Conservation (phyloP, 371 early-diverging fungal species). For the Saksenaea vasiformis region DNA sequence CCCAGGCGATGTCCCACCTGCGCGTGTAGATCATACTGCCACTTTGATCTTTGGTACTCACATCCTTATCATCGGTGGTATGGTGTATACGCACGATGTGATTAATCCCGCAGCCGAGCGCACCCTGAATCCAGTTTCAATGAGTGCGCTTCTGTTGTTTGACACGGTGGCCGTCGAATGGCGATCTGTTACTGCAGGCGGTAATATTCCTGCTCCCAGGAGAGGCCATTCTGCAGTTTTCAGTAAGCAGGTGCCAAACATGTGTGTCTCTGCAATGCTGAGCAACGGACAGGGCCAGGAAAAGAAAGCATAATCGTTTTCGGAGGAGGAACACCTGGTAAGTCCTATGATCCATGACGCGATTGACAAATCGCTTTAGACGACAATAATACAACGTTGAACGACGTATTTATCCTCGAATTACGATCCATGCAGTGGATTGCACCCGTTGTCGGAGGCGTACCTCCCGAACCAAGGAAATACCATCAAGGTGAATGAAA, state of each 20-base stretch:
- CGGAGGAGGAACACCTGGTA: constrained; percentile 39
- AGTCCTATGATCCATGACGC: not conserved
- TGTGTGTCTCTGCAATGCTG: not conserved
- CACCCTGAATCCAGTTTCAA: constrained; percentile 39
- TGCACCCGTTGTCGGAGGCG: constrained; percentile 35
- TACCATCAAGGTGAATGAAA: constrained; percentile 37
- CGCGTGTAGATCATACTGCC: constrained; percentile 34
- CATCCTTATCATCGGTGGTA: constrained; percentile 23
- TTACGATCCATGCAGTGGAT: constrained; percentile 39
- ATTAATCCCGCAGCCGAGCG: constrained; percentile 32
- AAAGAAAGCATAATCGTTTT: constrained; percentile 35
- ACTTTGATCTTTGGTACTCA: constrained; percentile 23
- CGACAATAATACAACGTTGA: constrained; percentile 21
- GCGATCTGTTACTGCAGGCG: constrained; percentile 40
- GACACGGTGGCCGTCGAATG: constrained; percentile 31
- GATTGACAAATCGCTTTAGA: constrained; percentile 8
- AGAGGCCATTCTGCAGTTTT: constrained; percentile 44
- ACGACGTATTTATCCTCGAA: constrained; percentile 42
- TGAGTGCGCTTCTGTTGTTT: constrained; percentile 36
- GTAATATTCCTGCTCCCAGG: constrained; percentile 48
- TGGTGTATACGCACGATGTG: constrained; percentile 20
- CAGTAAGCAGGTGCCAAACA: constrained; percentile 18
- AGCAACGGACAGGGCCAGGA: constrained; percentile 14
- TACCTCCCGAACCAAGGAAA: constrained; percentile 41
- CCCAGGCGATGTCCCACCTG: constrained; percentile 13